Percentiles rank a stretch among this genome's conserved stretches.
Evolutionary conservation across 2,329 filamentous ascomycete genomes (phyloP).

Genomic region (Phaeophleospora eucalypticola): DNA sequence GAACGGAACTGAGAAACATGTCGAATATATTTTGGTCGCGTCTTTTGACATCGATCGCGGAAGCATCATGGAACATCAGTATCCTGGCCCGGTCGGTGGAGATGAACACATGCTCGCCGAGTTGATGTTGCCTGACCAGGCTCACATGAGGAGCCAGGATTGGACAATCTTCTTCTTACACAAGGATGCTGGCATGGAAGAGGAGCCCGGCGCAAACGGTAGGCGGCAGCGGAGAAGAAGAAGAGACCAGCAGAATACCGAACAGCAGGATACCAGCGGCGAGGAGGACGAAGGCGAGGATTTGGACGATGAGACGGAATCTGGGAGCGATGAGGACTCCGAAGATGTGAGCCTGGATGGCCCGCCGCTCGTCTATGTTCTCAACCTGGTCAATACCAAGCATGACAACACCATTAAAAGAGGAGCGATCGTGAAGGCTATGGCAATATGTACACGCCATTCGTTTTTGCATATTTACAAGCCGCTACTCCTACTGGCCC

Average conservation of each 20-base stretch:
- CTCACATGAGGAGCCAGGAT: conserved; percentile 89
- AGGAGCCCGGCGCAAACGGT: conserved; percentile 60
- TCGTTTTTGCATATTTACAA: conserved; percentile 99
- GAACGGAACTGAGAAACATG: conserved; percentile 69
- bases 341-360: conserved; percentile 64
- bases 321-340: conserved; percentile 41
- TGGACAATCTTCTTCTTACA: conserved; percentile 99
- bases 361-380: conserved; percentile 89
- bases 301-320: conserved; percentile 47
- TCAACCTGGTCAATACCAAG: conserved; percentile 97
- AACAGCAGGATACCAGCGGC: conserved; percentile 47
- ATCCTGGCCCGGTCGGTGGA: conserved; percentile 87
- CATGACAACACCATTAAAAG: conserved; percentile 88
- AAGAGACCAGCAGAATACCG: conserved; percentile 38
- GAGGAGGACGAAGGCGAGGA: conserved; percentile 49
- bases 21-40: conserved; percentile 96
- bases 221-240: conserved; percentile 38
- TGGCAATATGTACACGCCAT: conserved; percentile 97
- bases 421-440: conserved; percentile 93
- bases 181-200: conserved; percentile 84
- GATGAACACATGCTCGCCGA: conserved; percentile 98
- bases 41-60: conserved; percentile 96
- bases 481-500: conserved; percentile 80
- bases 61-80: conserved; percentile 98
- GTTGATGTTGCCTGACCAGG: conserved; percentile 96